phyloP scores from a whole-genome alignment of 1,284 basidiomycete species.

The Ceratobasidium sp. region DNA sequence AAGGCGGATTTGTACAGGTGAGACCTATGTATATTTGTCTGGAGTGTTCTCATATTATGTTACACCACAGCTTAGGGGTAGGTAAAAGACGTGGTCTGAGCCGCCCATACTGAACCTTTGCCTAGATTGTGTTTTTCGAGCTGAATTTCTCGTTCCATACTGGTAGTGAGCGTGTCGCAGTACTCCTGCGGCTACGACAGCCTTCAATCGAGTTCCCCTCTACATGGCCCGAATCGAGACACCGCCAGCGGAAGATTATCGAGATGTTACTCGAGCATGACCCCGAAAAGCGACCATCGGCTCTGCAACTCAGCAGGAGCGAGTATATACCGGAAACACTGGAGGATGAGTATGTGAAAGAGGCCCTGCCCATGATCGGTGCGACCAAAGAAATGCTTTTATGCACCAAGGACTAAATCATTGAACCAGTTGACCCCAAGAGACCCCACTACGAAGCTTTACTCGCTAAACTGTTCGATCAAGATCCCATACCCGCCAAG shows the following conservation, averaged over 20 bases:
- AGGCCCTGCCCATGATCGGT: slow-evolving; percentile 80
- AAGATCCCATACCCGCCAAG: slow-evolving; percentile 68
- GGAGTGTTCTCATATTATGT: neutral
- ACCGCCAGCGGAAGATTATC: slow-evolving; percentile 76
- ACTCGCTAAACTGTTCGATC: slow-evolving; percentile 72
- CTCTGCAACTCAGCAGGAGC: slow-evolving; percentile 84
- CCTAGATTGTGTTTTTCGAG: slow-evolving; percentile 93
- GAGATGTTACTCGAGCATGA: slow-evolving; percentile 84
- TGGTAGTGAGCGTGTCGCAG: slow-evolving; percentile 82
- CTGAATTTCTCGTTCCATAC: slow-evolving; percentile 94
- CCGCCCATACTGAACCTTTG: neutral
- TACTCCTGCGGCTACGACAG: slow-evolving; percentile 78
- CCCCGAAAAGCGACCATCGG: slow-evolving; percentile 79
- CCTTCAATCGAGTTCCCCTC: slow-evolving; percentile 76
- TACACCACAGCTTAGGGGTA: slow-evolving; percentile 36
- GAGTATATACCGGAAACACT: slow-evolving; percentile 74
- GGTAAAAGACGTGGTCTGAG: neutral
- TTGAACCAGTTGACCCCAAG: slow-evolving; percentile 65
- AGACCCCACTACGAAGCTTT: slow-evolving; percentile 76
- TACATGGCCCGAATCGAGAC: slow-evolving; percentile 71
- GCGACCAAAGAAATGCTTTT: slow-evolving; percentile 48
- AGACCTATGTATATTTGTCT: slow-evolving; percentile 63
- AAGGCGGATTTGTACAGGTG: slow-evolving; percentile 97
- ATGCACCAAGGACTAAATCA: slow-evolving; percentile 6
- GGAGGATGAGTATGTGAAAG: slow-evolving; percentile 85